These are phyloP conservation scores for Kwoniella heveanensis DNA, from an alignment of 768 basidiomycete species.

Conservation along the genomic window DNA sequence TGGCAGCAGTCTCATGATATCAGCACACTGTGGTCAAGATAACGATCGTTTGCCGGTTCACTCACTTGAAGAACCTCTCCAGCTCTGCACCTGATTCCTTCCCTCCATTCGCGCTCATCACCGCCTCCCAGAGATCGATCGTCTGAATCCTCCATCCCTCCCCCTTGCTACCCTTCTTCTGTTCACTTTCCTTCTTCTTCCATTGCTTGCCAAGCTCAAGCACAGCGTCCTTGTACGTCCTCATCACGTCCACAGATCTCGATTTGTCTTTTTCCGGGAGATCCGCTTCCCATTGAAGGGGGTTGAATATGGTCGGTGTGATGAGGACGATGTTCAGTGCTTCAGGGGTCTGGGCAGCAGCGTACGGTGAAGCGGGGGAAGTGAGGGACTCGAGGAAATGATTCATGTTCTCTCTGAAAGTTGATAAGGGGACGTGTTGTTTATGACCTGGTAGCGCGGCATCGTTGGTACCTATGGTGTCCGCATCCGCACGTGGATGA, in stretches of 20 bases:
- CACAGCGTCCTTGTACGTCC: constrained; percentile 19
- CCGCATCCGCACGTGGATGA: too few species aligned
- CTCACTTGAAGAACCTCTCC: constrained; percentile 1
- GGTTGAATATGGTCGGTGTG: constrained; percentile 17
- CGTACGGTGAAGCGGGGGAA: constrained; percentile 21
- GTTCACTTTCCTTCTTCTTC: constrained; percentile 8
- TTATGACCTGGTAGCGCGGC: constrained; percentile 14
- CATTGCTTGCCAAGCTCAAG: constrained; percentile 20
- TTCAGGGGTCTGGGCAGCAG: constrained; percentile 2
- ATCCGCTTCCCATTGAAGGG: neutral
- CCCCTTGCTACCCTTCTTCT: neutral
- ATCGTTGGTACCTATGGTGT: constrained; percentile 38
- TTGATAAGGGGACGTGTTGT: constrained; percentile 19
- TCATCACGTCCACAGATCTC: constrained; percentile 2
- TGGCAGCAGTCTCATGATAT: neutral
- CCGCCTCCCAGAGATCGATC: constrained; percentile 32
- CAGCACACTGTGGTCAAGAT: neutral
- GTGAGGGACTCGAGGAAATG: constrained; percentile 28
- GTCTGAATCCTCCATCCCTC: constrained; percentile 29
- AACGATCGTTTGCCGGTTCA: too few species aligned
- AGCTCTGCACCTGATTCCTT: neutral
- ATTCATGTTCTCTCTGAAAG: constrained; percentile 28
- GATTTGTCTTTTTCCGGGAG: neutral
- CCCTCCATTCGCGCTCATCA: constrained; percentile 1
- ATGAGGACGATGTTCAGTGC: constrained; percentile 29